These are phyloP conservation scores for Stachybotrys echinatus DNA, from an alignment of 2,329 filamentous ascomycete species.

Conservation along the genomic window DNA sequence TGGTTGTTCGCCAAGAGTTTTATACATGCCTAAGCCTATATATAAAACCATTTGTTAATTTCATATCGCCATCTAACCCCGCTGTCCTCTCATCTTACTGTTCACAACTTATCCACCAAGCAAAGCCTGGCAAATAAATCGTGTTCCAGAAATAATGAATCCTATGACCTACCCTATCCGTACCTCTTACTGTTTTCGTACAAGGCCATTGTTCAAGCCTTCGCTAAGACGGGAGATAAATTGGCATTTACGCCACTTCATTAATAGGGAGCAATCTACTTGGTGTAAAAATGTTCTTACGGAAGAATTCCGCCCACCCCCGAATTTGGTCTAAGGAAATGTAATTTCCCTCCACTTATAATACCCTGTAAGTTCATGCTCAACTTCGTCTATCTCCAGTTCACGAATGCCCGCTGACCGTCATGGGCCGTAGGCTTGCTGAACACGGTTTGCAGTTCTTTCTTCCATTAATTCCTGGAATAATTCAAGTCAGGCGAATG, in stretches of 20 bases:
- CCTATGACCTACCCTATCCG: background rate
- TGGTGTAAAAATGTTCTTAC: background rate
- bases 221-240: background rate
- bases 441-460: no score
- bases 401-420: no score
- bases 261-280: background rate
- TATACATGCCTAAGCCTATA: background rate
- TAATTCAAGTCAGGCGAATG: no score
- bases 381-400: no score
- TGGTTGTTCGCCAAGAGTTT: background rate
- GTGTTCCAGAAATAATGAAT: background rate
- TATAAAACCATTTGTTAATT: background rate
- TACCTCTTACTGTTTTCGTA: background rate
- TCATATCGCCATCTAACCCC: background rate
- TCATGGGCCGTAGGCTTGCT: no score
- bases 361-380: no score
- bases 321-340: background rate
- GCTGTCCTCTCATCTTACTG: background rate
- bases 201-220: background rate
- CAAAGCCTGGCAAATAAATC: background rate
- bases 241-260: background rate
- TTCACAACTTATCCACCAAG: conserved; percentile 1
- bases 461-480: no score
- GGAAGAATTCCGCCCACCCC: background rate
- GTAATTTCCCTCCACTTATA: background rate